Conservation (phyloP, 1,284 basidiomycete species). For the Athelia sp. region DNA sequence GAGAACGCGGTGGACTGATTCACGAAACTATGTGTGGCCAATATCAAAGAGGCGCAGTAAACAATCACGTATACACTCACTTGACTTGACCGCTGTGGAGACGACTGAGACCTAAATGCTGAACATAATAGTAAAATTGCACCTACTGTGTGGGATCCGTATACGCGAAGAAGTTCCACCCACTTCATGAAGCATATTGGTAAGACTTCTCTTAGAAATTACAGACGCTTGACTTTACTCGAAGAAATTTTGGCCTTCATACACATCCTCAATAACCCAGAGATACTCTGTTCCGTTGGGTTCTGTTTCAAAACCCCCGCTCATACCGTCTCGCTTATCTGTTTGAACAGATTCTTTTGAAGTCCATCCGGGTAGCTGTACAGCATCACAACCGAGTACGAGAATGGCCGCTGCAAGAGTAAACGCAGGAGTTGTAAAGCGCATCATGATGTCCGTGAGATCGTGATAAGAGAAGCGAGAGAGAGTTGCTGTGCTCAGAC, state of each 20-base stretch:
- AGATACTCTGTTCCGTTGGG: not conserved
- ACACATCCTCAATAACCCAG: not conserved
- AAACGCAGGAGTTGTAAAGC: too few relatives aligned
- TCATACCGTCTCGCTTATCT: too few relatives aligned
- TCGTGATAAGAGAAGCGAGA: too few relatives aligned
- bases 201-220: not conserved
- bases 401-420: too few relatives aligned
- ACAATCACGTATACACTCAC: not conserved
- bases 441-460: too few relatives aligned
- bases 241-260: conserved; percentile 21
- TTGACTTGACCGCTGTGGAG: too few relatives aligned
- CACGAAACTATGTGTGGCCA: conserved; percentile 39
- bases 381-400: too few relatives aligned
- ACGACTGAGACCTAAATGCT: conserved; percentile 3
- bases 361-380: too few relatives aligned
- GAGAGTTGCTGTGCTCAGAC: too few relatives aligned
- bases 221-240: conserved; percentile 14
- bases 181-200: not conserved
- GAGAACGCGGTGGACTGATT: conserved; percentile 41
- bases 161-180: conserved; percentile 54
- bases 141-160: conserved; percentile 64
- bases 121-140: conserved; percentile 1
- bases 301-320: not conserved
- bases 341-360: too few relatives aligned
- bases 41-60: too few relatives aligned